Evolutionary conservation across 1,139 yeast genomes (phyloP).

Genomic region (Geotrichum citri-aurantii): DNA sequence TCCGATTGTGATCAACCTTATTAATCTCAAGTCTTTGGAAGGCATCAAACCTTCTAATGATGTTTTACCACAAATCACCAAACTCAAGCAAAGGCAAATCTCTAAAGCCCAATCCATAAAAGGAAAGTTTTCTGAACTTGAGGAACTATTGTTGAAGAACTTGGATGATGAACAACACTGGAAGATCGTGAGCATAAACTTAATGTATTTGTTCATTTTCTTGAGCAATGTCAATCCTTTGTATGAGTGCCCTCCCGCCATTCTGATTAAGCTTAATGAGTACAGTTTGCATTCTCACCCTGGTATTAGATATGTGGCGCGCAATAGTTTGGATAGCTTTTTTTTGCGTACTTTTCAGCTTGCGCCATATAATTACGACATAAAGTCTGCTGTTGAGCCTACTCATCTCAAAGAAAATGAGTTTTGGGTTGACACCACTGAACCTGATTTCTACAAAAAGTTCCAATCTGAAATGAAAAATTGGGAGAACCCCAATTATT

Average conservation of each 20-base stretch:
- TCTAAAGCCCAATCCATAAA: conserved; percentile 30
- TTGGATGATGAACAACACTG: conserved; percentile 48
- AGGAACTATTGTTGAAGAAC: conserved; percentile 11
- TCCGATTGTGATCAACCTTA: conserved; percentile 29
- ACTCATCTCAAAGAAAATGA: conserved; percentile 32
- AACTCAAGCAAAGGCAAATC: conserved; percentile 49
- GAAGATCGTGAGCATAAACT: conserved; percentile 56
- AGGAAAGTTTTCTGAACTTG: conserved; percentile 13
- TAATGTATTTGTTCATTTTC: conserved; percentile 50
- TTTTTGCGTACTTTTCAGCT: conserved; percentile 52
- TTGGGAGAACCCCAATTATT: conserved; percentile 26
- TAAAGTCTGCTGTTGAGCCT: conserved; percentile 33
- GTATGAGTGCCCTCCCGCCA: conserved; percentile 39
- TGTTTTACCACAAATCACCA: conserved; percentile 45
- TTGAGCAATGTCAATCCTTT: conserved; percentile 49
- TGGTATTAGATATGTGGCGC: conserved; percentile 42
- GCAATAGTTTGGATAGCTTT: conserved; percentile 58
- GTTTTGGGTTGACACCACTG: conserved; percentile 42
- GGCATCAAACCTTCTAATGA: conserved; percentile 58
- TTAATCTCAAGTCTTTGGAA: conserved; percentile 46
- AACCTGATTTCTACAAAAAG: conserved; percentile 36
- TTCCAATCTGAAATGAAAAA: conserved; percentile 56
- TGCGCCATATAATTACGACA: conserved; percentile 51
- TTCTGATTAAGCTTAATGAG: conserved; percentile 46
- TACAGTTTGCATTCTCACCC: conserved; percentile 72